phyloP scores from a whole-genome alignment of 352 stramenopile species.

The Globisporangium orthogonon region DNA sequence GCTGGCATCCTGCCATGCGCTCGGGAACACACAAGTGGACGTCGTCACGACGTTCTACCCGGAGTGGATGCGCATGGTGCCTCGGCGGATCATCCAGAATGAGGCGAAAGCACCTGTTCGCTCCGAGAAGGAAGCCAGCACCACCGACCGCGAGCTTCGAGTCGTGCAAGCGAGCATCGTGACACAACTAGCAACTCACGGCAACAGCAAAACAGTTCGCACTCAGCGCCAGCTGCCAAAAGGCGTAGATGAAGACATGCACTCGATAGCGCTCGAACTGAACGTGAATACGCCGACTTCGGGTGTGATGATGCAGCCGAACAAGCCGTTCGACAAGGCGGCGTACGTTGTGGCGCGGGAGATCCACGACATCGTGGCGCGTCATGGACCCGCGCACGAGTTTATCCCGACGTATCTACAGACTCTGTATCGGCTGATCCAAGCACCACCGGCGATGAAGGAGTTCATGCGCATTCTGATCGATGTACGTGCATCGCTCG shows the following conservation, averaged over 20 bases:
- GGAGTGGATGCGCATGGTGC: constrained; percentile 65
- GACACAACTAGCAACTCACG: constrained; percentile 46
- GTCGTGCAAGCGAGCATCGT: constrained; percentile 60
- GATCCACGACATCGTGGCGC: constrained; percentile 57
- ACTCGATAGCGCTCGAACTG: constrained; percentile 62
- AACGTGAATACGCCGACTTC: constrained; percentile 73
- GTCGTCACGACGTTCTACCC: constrained; percentile 38
- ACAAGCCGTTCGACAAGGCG: constrained; percentile 75
- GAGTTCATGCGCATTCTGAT: constrained; percentile 70
- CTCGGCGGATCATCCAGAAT: constrained; percentile 60
- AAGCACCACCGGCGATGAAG: constrained; percentile 59
- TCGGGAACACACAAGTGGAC: constrained; percentile 65
- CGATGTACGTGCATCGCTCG: constrained; percentile 32
- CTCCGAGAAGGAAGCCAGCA: constrained; percentile 30
- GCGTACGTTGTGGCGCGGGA: constrained; percentile 58
- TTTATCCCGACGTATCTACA: constrained; percentile 76
- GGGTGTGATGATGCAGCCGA: constrained; percentile 66
- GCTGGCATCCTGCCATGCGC: constrained; percentile 61
- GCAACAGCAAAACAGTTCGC: constrained; percentile 54
- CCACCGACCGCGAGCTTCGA: constrained; percentile 63
- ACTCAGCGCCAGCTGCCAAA: constrained; percentile 54
- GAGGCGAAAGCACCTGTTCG: constrained; percentile 42
- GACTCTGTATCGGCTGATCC: constrained; percentile 59
- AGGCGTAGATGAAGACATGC: constrained; percentile 71
- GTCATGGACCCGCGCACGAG: constrained; percentile 50